A percentile compares a stretch with the other conserved stretches of the same genome.
Evolutionary conservation across 805 yeast species (phyloP).

Genomic region (Nakazawaea wyomingensis): DNA sequence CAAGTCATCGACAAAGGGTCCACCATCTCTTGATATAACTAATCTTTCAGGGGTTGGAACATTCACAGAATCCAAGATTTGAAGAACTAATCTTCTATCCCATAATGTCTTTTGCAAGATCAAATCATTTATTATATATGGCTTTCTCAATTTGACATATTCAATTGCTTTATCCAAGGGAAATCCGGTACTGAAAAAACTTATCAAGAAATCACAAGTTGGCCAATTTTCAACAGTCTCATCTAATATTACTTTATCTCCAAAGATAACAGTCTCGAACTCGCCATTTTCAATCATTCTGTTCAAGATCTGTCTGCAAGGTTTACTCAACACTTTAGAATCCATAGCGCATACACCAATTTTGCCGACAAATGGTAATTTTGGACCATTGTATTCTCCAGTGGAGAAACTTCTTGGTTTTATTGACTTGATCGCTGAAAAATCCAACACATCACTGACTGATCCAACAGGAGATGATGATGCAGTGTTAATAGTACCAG

Average conservation of each 20-base stretch:
- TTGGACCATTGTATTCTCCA: slow-evolving; percentile 39
- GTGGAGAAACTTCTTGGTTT: slow-evolving; percentile 28
- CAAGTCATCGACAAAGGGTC: slow-evolving; percentile 76
- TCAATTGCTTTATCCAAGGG: slow-evolving; percentile 94
- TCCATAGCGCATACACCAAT: slow-evolving; percentile 99
- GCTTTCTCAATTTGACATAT: slow-evolving; percentile 84
- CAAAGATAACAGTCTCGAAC: slow-evolving; percentile 94
- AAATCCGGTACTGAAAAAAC: slow-evolving; percentile 93
- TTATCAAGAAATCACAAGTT: slow-evolving; percentile 89
- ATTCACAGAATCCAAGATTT: slow-evolving; percentile 68
- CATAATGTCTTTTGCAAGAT: slow-evolving; percentile 91
- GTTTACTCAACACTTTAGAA: slow-evolving; percentile 90
- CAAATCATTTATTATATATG: slow-evolving; percentile 83
- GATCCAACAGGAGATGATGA: slow-evolving; percentile 13
- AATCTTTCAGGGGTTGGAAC: slow-evolving; percentile 89
- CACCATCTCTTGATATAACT: slow-evolving; percentile 94
- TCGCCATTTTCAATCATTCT: slow-evolving; percentile 88
- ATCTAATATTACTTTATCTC: slow-evolving; percentile 93
- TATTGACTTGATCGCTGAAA: background rate
- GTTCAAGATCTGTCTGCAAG: slow-evolving; percentile 86
- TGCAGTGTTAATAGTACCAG: slow-evolving; percentile 10
- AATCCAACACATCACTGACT: background rate
- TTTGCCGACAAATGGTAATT: slow-evolving; percentile 74
- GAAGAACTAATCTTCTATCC: slow-evolving; percentile 90
- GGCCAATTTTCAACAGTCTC: slow-evolving; percentile 98